Percentiles rank a stretch among this genome's conserved stretches.
These are phyloP conservation scores for Aphanomyces astaci DNA, from an alignment of 352 stramenopile genomes.

Conservation along the genomic window DNA sequence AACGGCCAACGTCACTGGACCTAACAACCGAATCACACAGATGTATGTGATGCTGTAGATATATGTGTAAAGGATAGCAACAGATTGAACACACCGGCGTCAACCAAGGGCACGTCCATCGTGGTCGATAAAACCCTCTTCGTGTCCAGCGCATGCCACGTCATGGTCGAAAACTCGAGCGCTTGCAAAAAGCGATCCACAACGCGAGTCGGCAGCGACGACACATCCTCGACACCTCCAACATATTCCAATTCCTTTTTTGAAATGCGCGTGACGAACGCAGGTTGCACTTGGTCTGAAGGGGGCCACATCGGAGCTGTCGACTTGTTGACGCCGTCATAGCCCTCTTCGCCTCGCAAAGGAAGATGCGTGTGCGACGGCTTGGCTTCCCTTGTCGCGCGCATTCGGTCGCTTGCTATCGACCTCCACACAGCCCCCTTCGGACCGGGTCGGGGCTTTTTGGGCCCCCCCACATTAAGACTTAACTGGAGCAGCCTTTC, in stretches of 20 bases:
- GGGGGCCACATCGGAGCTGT: neutral
- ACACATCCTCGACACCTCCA: neutral
- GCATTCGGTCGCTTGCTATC: conserved; percentile 16
- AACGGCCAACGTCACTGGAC: neutral
- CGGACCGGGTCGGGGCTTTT: neutral
- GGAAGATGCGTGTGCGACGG: neutral
- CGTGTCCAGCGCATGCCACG: neutral
- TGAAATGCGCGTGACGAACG: neutral
- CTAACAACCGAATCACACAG: neutral
- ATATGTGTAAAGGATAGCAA: too few relatives aligned
- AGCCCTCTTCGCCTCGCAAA: neutral
- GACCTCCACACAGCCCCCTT: neutral
- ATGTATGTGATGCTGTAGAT: too few relatives aligned
- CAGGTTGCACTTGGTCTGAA: neutral
- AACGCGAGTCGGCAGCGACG: neutral
- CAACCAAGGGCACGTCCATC: neutral
- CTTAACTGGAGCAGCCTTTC: neutral
- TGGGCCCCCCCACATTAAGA: neutral
- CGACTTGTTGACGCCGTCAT: neutral
- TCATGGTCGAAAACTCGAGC: neutral
- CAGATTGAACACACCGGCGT: neutral
- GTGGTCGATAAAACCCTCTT: neutral
- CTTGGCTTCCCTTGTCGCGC: neutral
- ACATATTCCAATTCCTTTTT: neutral
- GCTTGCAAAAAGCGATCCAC: neutral